Evolutionary conservation across 2,329 filamentous ascomycete species (phyloP), one percentile per base, ranked within the genome.

Genomic region (Fusarium praegraminearum): DNA sequence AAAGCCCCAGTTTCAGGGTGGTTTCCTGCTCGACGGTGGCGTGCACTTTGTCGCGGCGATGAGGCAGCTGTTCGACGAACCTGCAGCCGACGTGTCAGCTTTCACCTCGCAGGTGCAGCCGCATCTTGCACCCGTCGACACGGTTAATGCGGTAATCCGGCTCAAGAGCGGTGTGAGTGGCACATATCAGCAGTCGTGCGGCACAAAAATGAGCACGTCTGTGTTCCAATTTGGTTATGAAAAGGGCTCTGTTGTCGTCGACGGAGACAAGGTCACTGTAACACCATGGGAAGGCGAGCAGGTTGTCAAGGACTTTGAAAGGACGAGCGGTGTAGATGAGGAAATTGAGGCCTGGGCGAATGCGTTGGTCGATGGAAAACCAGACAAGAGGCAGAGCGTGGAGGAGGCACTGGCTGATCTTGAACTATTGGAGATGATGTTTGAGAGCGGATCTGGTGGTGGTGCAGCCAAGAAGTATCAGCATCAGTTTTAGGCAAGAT

Each of bases 11-110:
- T 87, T 93, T 76, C 91, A 93, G 78, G 92, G 92, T 57, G 92
- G 92, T 0, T 94, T 93, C 76, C 77, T 94, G 57, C 86, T 94
- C 3, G 92, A 94, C 74, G 91, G 88, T 16, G 92, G 92, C 44
- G 90, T 94, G 28, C 92, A 94, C 78, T 90, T 87, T 64, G 82
- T 89, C 9, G 91, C 91, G 10, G 89, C 80, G 0, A 83, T 90
- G 51, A 83, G 91, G 18, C 77, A 86, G 33, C 75, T 94, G 43
- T 80, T 93, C 30, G 50, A 38, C 6, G 80, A 81, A 18, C 77
- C 85, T 47, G 67, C 86, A 30, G 78, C 79, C 15, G 81, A 78
- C 35, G 78, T 91, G 5, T 81, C 82, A 20, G 88, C 88, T 1
- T 86, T 87, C 63, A 87, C 88, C 1, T 74, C 80, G 6, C 84